Conservation (phyloP, 352 stramenopile species). For the Pythium myriotylum region DNA sequence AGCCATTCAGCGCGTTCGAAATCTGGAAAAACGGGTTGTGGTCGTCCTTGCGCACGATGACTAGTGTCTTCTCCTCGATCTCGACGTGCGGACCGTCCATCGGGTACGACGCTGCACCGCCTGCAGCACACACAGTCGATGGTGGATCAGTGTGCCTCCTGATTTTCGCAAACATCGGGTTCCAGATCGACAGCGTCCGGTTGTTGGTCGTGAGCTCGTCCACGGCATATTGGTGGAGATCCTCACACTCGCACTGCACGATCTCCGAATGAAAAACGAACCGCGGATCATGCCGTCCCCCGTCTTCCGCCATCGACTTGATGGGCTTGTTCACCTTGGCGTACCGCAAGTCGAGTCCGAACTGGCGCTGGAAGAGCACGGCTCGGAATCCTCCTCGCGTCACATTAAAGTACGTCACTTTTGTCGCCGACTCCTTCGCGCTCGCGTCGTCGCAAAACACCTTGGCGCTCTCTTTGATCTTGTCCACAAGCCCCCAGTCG, state of each 20-base stretch:
- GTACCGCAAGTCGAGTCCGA: slow-evolving; percentile 48
- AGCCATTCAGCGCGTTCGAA: slow-evolving; percentile 32
- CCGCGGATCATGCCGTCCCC: slow-evolving; percentile 39
- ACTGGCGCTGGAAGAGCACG: slow-evolving; percentile 40
- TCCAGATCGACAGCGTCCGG: slow-evolving; percentile 7
- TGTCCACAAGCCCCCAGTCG: slow-evolving; percentile 31
- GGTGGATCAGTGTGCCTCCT: slow-evolving; percentile 4
- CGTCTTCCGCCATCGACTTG: slow-evolving; percentile 29
- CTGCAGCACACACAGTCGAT: slow-evolving; percentile 10
- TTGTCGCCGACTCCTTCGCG: neutral
- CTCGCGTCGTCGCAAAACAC: slow-evolving; percentile 6
- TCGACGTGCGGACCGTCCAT: neutral
- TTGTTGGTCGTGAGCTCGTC: slow-evolving; percentile 10
- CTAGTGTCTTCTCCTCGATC: slow-evolving; percentile 26
- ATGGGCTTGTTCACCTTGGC: slow-evolving; percentile 32
- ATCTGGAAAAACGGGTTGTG: slow-evolving; percentile 47
- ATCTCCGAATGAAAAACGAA: slow-evolving; percentile 24
- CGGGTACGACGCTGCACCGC: neutral
- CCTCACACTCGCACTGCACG: slow-evolving; percentile 20
- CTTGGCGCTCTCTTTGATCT: slow-evolving; percentile 7
- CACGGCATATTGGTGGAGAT: slow-evolving; percentile 9
- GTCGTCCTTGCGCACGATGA: slow-evolving; percentile 37
- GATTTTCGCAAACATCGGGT: slow-evolving; percentile 1
- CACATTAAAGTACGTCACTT: slow-evolving; percentile 31
- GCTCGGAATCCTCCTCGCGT: slow-evolving; percentile 29